Percentiles rank a stretch among this genome's conserved stretches.
Evolutionary conservation across 2,329 filamentous ascomycete genomes (phyloP).

Genomic region (Trichophyton verrucosum): DNA sequence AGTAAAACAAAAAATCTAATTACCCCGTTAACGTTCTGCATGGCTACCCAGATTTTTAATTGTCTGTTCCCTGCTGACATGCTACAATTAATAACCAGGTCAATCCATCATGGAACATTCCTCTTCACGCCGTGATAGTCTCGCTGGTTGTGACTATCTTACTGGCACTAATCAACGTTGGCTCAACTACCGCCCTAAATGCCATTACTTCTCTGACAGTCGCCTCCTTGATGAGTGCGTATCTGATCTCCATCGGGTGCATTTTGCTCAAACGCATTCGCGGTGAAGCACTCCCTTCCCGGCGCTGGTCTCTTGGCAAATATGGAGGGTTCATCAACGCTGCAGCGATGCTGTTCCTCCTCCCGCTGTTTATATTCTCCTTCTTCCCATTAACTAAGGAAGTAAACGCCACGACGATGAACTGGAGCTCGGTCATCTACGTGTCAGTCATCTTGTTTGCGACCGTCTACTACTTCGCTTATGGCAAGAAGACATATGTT

Average conservation of each 20-base stretch:
- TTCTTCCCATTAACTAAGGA: conserved; percentile 33
- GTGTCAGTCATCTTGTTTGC: conserved; percentile 34
- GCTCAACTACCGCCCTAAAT: conserved; percentile 34
- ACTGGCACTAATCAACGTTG: conserved; percentile 42
- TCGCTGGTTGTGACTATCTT: conserved; percentile 34
- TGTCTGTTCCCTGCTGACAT: neutral
- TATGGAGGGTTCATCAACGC: conserved; percentile 35
- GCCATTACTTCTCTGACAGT: conserved; percentile 34
- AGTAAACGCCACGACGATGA: conserved; percentile 31
- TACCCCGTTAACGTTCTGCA: neutral
- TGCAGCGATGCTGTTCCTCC: conserved; percentile 29
- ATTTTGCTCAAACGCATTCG: conserved; percentile 33
- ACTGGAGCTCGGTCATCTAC: conserved; percentile 38
- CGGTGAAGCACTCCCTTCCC: conserved; percentile 30
- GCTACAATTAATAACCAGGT: conserved; percentile 18
- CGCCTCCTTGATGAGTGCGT: conserved; percentile 31
- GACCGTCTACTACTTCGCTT: conserved; percentile 31
- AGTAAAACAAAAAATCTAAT: conserved; percentile 6
- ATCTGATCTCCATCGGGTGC: conserved; percentile 37
- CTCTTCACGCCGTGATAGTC: conserved; percentile 37
- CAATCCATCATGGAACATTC: conserved; percentile 30
- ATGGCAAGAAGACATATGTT: conserved; percentile 32
- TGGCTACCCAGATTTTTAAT: neutral
- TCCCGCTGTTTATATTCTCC: conserved; percentile 31
- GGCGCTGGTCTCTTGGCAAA: conserved; percentile 35